Evolutionary conservation across 345 rosid species (phyloP), one percentile per base, ranked within the genome.

Genomic region (Toxicodendron radicans): DNA sequence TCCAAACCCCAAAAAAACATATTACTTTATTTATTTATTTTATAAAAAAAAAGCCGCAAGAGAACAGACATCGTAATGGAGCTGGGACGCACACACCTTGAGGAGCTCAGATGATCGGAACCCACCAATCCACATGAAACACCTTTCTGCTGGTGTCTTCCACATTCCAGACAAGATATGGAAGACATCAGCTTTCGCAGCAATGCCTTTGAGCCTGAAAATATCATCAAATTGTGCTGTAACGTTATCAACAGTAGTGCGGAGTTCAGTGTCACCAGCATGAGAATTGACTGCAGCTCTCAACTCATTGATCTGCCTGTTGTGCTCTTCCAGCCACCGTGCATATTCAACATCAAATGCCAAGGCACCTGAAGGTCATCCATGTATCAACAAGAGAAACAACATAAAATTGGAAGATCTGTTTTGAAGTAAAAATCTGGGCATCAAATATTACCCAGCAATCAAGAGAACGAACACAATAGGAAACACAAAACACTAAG

Each of bases 91-190:
- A 76, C 78, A 77, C 76, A 88, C 98, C 90, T 92, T 94, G 71
- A 94, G 96, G 68, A 94, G 87, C 80, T 94, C 97, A 3, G 97
- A 94, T 49, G 98, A 87, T 41, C 98, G 98, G 77, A 92, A 94
- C 54, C 98, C 98, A 65, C 98, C 98, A 71, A 94, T 85, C 98
- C 98, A 94, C 85, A 94, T 72, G 81, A 92, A 94, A 83, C 97
- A 94, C 67, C 97, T 83, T 85, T 94, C 98, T 46, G 95, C 98
- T 24, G 98, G 98, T 72, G 97, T 94, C 83, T 90, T 92, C 98
- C 98, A 94, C 97, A 92, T 92, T 68, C 98, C 98, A 16, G 98
- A 94, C 78, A 94, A 78, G 70, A 94, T 83, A 79, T 94, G 98
- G 90, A 94, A 94, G 80, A 90, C 91, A 84, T 94, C 98, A 66